These are phyloP conservation scores for Leccinum truebloodii DNA, from an alignment of 768 basidiomycete species.

Conservation along the genomic window DNA sequence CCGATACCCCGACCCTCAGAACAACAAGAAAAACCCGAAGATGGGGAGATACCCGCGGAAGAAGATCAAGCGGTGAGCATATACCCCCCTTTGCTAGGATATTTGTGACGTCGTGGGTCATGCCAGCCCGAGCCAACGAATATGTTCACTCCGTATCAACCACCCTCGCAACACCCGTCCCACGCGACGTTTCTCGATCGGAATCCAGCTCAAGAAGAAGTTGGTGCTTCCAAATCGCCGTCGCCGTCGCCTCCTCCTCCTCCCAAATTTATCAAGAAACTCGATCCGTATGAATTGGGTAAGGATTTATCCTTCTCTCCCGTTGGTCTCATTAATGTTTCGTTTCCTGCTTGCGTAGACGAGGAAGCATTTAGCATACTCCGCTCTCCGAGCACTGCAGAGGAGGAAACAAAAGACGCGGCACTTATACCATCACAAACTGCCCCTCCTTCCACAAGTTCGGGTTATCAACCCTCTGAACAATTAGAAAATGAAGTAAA, in stretches of 20 bases:
- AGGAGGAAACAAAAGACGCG: constrained; percentile 3
- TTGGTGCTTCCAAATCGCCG: background rate
- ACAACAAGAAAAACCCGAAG: background rate
- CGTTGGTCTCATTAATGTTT: background rate
- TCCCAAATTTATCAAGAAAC: constrained; percentile 26
- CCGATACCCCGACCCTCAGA: background rate
- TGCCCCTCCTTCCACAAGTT: background rate
- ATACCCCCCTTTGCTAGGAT: background rate
- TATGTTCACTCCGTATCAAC: constrained; percentile 28
- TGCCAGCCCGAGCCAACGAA: constrained; percentile 12
- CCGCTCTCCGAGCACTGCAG: constrained; percentile 3
- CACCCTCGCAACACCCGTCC: constrained; percentile 25
- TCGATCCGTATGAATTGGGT: constrained; percentile 34
- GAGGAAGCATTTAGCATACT: constrained; percentile 24
- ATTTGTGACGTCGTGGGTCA: background rate
- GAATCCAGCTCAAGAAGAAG: background rate
- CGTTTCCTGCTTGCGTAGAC: constrained; percentile 10
- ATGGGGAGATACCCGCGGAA: background rate
- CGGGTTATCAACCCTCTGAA: constrained; percentile 10
- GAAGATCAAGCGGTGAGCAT: constrained; percentile 8
- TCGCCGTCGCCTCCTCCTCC: constrained; percentile 3
- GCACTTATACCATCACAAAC: background rate
- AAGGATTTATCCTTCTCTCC: background rate
- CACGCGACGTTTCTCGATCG: constrained; percentile 9
- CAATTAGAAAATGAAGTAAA: constrained; percentile 9